Conservation (phyloP, 192 early-diverging fungal species). For the Gryganskiella cystojenkinii region DNA sequence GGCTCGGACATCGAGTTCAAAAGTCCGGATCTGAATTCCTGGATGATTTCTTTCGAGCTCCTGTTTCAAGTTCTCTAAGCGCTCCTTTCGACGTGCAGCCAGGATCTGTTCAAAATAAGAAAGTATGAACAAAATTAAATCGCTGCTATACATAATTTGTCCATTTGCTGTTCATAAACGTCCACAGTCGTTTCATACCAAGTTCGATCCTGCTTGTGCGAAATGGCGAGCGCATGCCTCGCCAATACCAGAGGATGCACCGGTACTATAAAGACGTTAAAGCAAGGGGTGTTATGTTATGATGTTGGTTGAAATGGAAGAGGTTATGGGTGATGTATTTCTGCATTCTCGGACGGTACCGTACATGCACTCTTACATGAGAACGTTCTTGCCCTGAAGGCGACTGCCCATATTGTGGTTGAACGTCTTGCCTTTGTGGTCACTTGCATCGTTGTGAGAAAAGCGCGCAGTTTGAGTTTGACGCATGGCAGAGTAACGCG, state of each 20-base stretch:
- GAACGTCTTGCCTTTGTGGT: not conserved
- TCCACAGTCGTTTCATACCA: constrained; percentile 48
- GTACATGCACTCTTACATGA: constrained; percentile 26
- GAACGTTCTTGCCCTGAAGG: constrained; percentile 47
- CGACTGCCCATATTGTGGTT: constrained; percentile 24
- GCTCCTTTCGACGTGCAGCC: constrained; percentile 73
- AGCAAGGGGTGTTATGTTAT: not conserved
- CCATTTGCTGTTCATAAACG: not conserved
- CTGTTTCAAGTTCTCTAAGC: constrained; percentile 66
- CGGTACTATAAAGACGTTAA: constrained; percentile 56
- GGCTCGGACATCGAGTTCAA: constrained; percentile 79
- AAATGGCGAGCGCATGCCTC: constrained; percentile 76
- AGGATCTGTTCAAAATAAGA: constrained; percentile 60
- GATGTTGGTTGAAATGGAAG: not conserved
- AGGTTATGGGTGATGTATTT: no score
- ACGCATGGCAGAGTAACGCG: no score
- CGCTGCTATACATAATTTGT: not conserved
- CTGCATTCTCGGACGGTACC: no score
- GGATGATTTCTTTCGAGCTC: constrained; percentile 61
- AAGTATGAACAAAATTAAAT: not conserved
- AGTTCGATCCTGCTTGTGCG: constrained; percentile 66
- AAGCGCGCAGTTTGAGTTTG: no score
- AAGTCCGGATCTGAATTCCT: constrained; percentile 63
- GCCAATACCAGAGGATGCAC: constrained; percentile 79
- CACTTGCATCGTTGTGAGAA: not conserved